These are phyloP conservation scores for Nymphaea colorata DNA, from an alignment of 164 flowering plant genomes.

Conservation along the genomic window DNA sequence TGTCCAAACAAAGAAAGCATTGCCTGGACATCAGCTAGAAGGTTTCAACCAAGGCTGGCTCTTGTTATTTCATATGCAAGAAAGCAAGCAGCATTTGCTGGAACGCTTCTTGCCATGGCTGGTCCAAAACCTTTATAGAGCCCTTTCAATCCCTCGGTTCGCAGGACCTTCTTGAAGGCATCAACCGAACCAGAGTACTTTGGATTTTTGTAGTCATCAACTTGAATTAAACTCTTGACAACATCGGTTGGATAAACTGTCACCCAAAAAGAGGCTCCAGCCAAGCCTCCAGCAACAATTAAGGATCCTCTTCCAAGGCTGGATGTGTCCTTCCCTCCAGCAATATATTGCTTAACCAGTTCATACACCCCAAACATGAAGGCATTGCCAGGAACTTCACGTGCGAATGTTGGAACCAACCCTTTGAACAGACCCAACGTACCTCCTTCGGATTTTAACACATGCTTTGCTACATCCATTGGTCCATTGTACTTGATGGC, in stretches of 20 bases:
- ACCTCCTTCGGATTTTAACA: conserved; percentile 73
- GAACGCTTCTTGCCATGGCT: conserved; percentile 94
- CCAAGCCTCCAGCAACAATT: conserved; percentile 80
- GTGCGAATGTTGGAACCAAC: conserved; percentile 75
- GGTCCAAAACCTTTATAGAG: conserved; percentile 92
- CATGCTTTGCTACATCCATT: conserved; percentile 87
- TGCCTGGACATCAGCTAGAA: not conserved
- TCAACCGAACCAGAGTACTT: conserved; percentile 76
- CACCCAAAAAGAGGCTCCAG: conserved; percentile 90
- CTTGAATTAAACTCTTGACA: conserved; percentile 84
- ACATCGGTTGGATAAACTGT: conserved; percentile 90
- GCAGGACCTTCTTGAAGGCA: conserved; percentile 63
- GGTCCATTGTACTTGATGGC: conserved; percentile 84
- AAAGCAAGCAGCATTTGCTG: conserved; percentile 99
- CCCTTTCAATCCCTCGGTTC: conserved; percentile 70
- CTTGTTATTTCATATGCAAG: conserved; percentile 85
- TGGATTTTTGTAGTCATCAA: conserved; percentile 79
- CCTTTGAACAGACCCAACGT: conserved; percentile 78
- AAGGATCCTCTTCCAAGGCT: conserved; percentile 66
- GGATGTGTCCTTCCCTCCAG: conserved; percentile 92
- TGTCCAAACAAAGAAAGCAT: not conserved
- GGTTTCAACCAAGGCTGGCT: conserved; percentile 61
- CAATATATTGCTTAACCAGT: conserved; percentile 51
- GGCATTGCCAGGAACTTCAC: conserved; percentile 98
- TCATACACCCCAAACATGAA: conserved; percentile 90